Conservation (phyloP, 805 yeast genomes). For the Schwanniomyces vanrijiae region DNA sequence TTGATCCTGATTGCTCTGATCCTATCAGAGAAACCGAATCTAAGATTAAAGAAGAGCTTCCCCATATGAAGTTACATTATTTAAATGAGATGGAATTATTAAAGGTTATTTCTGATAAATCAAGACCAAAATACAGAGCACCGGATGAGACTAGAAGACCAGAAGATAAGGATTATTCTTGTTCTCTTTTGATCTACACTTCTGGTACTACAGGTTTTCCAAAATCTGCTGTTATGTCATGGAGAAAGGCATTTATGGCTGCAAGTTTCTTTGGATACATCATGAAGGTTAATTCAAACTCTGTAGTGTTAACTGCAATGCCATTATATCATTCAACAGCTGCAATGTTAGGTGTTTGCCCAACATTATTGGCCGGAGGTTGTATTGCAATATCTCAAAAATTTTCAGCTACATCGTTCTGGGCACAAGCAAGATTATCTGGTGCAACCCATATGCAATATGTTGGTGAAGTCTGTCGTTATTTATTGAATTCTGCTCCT, state of each 20-base stretch:
- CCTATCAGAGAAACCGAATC: slow-evolving; percentile 52
- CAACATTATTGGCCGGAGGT: slow-evolving; percentile 64
- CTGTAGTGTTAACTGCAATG: slow-evolving; percentile 84
- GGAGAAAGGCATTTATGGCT: slow-evolving; percentile 82
- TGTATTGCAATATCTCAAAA: slow-evolving; percentile 76
- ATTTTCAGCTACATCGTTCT: slow-evolving; percentile 80
- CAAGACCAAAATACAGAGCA: slow-evolving; percentile 53
- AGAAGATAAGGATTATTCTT: slow-evolving; percentile 54
- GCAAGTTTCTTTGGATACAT: slow-evolving; percentile 67
- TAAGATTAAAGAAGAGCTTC: slow-evolving; percentile 35
- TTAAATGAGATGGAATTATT: slow-evolving; percentile 52
- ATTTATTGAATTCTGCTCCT: slow-evolving; percentile 63
- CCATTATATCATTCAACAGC: slow-evolving; percentile 96
- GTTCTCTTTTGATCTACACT: slow-evolving; percentile 78
- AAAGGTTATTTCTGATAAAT: slow-evolving; percentile 37
- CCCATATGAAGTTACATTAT: slow-evolving; percentile 43
- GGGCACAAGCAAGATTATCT: slow-evolving; percentile 80
- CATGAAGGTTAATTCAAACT: slow-evolving; percentile 52
- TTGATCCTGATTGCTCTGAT: slow-evolving; percentile 67
- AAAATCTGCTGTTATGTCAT: slow-evolving; percentile 88
- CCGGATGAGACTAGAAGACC: slow-evolving; percentile 58
- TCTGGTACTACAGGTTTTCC: slow-evolving; percentile 96
- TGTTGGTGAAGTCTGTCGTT: slow-evolving; percentile 94
- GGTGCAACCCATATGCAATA: slow-evolving; percentile 83
- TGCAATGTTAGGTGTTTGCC: slow-evolving; percentile 79